These are phyloP conservation scores for Parathielavia hyrcaniae DNA, from an alignment of 495 filamentous ascomycete genomes.

Conservation along the genomic window DNA sequence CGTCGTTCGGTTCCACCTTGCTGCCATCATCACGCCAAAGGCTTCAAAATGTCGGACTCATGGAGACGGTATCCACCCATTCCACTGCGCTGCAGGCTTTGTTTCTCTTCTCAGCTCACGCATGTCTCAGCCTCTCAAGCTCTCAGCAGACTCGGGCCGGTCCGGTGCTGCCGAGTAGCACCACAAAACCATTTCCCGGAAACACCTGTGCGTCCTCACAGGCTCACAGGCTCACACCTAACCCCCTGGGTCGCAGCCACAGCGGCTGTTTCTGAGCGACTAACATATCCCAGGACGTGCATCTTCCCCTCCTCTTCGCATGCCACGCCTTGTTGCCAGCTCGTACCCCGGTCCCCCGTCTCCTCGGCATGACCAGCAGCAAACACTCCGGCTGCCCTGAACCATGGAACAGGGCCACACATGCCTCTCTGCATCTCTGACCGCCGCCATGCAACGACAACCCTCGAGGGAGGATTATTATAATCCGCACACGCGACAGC, in stretches of 20 bases:
- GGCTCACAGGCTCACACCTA: no score
- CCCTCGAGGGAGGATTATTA: not conserved
- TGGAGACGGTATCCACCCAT: not conserved
- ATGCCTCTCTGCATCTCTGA: not conserved
- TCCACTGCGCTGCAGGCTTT: not conserved
- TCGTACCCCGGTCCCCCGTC: not conserved
- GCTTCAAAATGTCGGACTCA: not conserved
- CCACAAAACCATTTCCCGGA: not conserved
- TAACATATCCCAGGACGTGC: slow-evolving; percentile 7
- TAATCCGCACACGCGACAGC: not conserved
- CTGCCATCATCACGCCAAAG: not conserved
- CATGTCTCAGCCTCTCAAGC: no score
- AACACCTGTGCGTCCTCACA: not conserved
- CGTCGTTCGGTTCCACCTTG: not conserved
- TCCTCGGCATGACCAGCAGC: not conserved
- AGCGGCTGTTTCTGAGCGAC: not conserved
- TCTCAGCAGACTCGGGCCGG: slow-evolving; percentile 2
- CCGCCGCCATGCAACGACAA: slow-evolving; percentile 9
- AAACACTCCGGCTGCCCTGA: not conserved
- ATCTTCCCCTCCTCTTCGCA: not conserved
- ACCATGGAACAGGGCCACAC: not conserved
- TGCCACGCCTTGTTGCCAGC: not conserved
- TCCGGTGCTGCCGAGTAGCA: not conserved
- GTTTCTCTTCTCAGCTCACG: slow-evolving; percentile 1
- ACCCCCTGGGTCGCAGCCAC: slow-evolving; percentile 2